These are phyloP conservation scores for Lepidium didymum DNA, from an alignment of 345 rosid species.

Conservation along the genomic window DNA sequence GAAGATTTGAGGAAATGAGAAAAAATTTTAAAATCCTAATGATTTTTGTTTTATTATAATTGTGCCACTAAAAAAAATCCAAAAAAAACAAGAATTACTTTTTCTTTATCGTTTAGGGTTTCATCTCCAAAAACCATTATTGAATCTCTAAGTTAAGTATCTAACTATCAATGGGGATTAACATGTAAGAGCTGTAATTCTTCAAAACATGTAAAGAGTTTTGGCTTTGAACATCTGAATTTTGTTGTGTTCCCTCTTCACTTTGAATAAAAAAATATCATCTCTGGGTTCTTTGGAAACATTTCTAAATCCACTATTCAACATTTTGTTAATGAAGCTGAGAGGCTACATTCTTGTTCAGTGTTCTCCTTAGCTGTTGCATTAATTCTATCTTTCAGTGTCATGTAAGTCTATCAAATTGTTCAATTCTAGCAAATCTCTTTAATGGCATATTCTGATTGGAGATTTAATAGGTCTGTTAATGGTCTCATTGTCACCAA, in stretches of 20 bases:
- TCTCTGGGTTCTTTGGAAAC: conserved; percentile 30
- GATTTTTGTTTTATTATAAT: no score
- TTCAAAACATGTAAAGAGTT: conserved; percentile 29
- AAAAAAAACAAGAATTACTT: no score
- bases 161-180: conserved; percentile 28
- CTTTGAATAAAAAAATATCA: conserved; percentile 19
- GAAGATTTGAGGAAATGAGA: no score
- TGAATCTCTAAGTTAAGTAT: no score
- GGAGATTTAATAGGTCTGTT: conserved; percentile 35
- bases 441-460: not conserved
- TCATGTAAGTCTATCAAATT: conserved; percentile 41
- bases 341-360: conserved; percentile 46
- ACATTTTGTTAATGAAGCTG: conserved; percentile 50
- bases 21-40: no score
- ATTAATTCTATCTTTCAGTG: conserved; percentile 49
- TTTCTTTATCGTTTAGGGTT: no score
- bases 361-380: conserved; percentile 61
- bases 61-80: no score
- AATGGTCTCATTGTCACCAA: conserved; percentile 1
- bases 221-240: conserved; percentile 21
- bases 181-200: conserved; percentile 30
- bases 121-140: no score
- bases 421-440: not conserved
- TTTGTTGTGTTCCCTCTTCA: conserved; percentile 31
- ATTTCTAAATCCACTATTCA: conserved; percentile 42